Base-by-base conservation (phyloP, 257 asterid genomes). In the Agastache rugosa region DNA sequence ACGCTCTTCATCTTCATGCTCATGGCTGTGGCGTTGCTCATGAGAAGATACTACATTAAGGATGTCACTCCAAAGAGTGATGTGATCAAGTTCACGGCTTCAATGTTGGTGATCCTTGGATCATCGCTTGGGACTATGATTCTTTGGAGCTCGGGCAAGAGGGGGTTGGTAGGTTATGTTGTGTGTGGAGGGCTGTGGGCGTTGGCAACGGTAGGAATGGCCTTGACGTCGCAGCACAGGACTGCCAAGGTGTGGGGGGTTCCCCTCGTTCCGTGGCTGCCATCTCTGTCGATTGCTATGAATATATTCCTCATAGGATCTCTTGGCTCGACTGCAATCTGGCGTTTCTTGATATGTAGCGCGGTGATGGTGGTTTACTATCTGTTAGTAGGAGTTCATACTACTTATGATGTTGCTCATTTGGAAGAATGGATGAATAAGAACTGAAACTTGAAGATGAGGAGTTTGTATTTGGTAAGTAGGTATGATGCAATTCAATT, bases 1-100 rank as follows among this genome's bases (percentile, higher is more conserved):
- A 94, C 99, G 0, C 93, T 94, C 68, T 87, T 91, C 77, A 90
- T 94, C 61, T 94, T 94, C 91, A 94, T 92, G 99, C 97, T 94
- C 27, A 92, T 94, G 98, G 98, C 99, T 0, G 90, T 94, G 67
- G 99, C 99, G 0, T 81, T 94, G 85, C 96, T 94, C 15, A 75
- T 85, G 79, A 84, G 99, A 48, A 86, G 98, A 48, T 94, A 92
- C 79, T 87, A 87, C n/a, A 89, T 86, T 17, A 84, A 81, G 72
- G 93, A 85, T 39, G 88, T 83, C 11, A 92, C 99, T 4, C 87
- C 88, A 0, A 86, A 63, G 66, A 5, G 64, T 0, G 93, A 87
- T 8, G 75, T 58, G n/a, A 55, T 79, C 69, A 88, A 87, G 66
- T 89, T 94, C 63, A 35, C 80, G 41, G 69, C 31, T 5, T 85